phyloP scores from a whole-genome alignment of 176 grass and related monocot species.

The Tillandsia leiboldiana region DNA sequence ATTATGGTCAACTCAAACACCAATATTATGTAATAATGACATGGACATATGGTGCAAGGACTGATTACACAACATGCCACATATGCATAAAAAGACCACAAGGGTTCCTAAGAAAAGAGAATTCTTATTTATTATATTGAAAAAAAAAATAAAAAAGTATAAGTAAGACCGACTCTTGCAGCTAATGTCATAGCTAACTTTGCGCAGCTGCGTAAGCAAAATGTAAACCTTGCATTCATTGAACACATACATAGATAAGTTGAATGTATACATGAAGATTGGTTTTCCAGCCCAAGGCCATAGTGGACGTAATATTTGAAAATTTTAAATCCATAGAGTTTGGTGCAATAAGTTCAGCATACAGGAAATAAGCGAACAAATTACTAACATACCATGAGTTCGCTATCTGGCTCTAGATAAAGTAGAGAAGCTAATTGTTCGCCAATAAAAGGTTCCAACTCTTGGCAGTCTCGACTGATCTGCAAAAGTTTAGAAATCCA shows the following conservation, averaged over 20 bases:
- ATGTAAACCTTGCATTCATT: neutral
- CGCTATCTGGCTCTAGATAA: conserved; percentile 85
- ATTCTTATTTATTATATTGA: too few species aligned
- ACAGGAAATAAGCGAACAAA: conserved; percentile 21
- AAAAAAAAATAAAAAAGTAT: too few species aligned
- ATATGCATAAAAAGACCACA: too few species aligned
- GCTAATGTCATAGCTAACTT: neutral
- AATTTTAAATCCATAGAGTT: neutral
- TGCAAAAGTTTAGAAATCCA: conserved; percentile 27
- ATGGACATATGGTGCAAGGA: too few species aligned
- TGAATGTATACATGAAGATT: conserved; percentile 1
- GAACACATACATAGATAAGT: neutral
- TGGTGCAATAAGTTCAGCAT: neutral
- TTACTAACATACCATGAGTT: conserved; percentile 70
- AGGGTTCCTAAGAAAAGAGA: too few species aligned
- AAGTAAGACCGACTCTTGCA: neutral
- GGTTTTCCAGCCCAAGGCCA: neutral
- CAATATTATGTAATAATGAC: too few species aligned
- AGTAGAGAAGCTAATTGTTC: conserved; percentile 91
- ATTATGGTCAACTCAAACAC: too few species aligned
- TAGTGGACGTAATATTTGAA: neutral
- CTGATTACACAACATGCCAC: too few species aligned
- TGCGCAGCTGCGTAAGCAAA: neutral
- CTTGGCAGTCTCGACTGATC: conserved; percentile 98
- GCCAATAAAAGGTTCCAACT: conserved; percentile 89